Base-by-base conservation (phyloP, 2,329 filamentous ascomycete genomes). In the Calonectria pseudoreteaudii region DNA sequence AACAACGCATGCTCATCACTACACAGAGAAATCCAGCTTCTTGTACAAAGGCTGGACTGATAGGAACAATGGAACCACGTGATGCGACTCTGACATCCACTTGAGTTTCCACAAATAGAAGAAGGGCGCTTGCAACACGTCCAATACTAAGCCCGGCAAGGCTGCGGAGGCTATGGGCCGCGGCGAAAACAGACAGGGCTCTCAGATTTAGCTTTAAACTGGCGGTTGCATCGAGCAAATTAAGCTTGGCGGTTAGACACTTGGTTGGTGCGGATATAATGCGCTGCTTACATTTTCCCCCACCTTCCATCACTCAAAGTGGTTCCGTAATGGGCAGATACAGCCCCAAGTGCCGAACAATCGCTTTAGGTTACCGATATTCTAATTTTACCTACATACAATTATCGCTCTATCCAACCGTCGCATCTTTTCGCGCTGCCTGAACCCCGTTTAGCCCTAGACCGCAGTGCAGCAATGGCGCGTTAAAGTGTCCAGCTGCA, bases 251-350 rank as follows among this genome's bases (percentile, higher is more conserved):
- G 8, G n/a, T 34, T 26, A 14, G n/a, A 20, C 13, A 28, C 20
- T 60, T 60, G 56, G 34, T 41, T 60, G 56, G 56, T 41, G 56
- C 56, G 56, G n/a, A 28, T 60, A 26, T 20, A 38, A 58, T 26
- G 53, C 31, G 9, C 11, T 31, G 26, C 30, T 31, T 18, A 20
- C 50, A 34, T 34, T 52, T 52, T 36, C 53, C 53, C 52, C 53
- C 41, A 26, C 31, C 20, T 16, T 6, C 7, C 13, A 7, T 38
- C n/a, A 16, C 0, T 28, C 20, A 9, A 38, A 36, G 23, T 60
- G 14, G n/a, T 30, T 23, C 36, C 16, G n/a, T 2, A n/a, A 36
- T 60, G 34, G 34, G 34, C 56, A 38, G n/a, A 38, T 38, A 23
- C 31, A 13, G 34, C 11, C 38, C 13, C 31, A 60, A 28, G 36